Evolutionary conservation across 805 yeast species (phyloP).

Genomic region (Ogataea pini): DNA sequence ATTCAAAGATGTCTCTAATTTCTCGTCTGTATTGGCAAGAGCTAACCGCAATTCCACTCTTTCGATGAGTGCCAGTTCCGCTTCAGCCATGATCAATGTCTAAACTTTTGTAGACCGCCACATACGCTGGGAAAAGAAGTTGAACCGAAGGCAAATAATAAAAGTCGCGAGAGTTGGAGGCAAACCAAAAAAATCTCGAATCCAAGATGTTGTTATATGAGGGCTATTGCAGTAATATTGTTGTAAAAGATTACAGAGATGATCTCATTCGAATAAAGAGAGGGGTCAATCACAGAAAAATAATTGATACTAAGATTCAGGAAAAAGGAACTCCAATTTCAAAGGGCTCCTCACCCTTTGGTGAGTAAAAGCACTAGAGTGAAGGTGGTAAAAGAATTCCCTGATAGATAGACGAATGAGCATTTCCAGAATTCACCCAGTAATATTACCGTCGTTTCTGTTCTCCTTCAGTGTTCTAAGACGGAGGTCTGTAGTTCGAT

Average conservation of each 20-base stretch:
- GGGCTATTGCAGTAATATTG: too few relatives aligned
- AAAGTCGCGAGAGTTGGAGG: background rate
- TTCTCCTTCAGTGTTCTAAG: background rate
- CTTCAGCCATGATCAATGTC: slow-evolving; percentile 28
- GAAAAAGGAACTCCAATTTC: too few relatives aligned
- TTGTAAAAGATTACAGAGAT: background rate
- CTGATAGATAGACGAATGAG: background rate
- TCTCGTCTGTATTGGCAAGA: slow-evolving; percentile 65
- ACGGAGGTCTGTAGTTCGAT: background rate
- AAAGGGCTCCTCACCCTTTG: too few relatives aligned
- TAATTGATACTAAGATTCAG: too few relatives aligned
- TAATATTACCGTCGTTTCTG: too few relatives aligned
- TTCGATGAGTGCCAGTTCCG: slow-evolving; percentile 63
- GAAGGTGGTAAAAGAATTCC: background rate
- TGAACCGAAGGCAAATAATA: background rate
- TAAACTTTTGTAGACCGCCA: too few relatives aligned
- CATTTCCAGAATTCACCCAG: too few relatives aligned
- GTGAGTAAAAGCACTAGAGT: too few relatives aligned
- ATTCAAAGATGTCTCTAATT: slow-evolving; percentile 59
- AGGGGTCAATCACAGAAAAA: too few relatives aligned
- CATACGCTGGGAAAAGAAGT: too few relatives aligned
- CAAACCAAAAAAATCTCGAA: background rate
- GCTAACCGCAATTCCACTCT: slow-evolving; percentile 84
- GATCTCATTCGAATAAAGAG: too few relatives aligned
- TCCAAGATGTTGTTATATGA: too few relatives aligned